Percentiles rank a stretch among this genome's conserved stretches.
Evolutionary conservation across 2,329 filamentous ascomycete genomes (phyloP).

Genomic region (Hypoxylon sp.): DNA sequence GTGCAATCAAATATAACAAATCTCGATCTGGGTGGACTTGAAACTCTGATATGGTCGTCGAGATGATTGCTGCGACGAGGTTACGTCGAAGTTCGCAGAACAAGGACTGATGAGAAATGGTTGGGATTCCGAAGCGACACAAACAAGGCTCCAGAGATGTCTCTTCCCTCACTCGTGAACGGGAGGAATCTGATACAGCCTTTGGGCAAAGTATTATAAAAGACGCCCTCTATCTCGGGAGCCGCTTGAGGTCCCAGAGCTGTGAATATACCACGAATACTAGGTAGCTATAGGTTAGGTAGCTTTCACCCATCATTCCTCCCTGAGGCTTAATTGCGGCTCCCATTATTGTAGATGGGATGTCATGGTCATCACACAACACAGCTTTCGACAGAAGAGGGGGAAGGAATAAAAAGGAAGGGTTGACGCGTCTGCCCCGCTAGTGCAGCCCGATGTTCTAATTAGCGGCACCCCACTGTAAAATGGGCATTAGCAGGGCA

Average conservation of each 20-base stretch:
- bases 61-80: background rate
- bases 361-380: background rate
- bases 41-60: conserved; percentile 1
- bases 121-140: too few species aligned
- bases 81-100: background rate
- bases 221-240: too few species aligned
- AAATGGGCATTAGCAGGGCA: conserved; percentile 11
- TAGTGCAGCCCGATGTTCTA: conserved; percentile 8
- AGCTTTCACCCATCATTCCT: too few species aligned
- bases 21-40: conserved; percentile 4
- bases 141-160: too few species aligned
- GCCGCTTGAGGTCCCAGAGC: too few species aligned
- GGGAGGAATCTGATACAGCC: too few species aligned
- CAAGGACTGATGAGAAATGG: too few species aligned
- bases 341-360: background rate
- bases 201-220: too few species aligned
- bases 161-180: too few species aligned
- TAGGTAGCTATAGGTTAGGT: too few species aligned
- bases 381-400: background rate
- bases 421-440: conserved; percentile 23
- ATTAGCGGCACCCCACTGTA: conserved; percentile 15
- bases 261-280: too few species aligned
- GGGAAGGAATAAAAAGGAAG: background rate
- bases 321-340: too few species aligned
- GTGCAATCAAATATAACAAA: conserved; percentile 22